phyloP scores from a whole-genome alignment of 106 monocot genomes.

The Dendrobium catenatum region DNA sequence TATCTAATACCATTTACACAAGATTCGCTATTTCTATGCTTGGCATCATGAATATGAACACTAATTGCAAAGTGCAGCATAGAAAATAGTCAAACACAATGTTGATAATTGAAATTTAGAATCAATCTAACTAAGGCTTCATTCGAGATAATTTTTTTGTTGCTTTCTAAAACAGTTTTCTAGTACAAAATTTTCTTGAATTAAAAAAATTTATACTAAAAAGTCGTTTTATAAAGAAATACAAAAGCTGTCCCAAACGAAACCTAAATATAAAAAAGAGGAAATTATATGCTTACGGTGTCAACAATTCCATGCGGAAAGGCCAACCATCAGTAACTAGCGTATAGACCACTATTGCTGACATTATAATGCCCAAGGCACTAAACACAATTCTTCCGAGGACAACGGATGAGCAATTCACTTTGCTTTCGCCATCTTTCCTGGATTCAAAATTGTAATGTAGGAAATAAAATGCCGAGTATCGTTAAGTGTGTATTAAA shows the following conservation, averaged over 20 bases:
- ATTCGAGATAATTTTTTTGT: too few species aligned
- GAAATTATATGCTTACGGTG: constrained; percentile 40
- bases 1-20: too few species aligned
- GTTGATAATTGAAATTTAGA: not conserved
- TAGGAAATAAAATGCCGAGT: too few species aligned
- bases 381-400: constrained; percentile 34
- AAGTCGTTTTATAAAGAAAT: too few species aligned
- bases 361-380: constrained; percentile 33
- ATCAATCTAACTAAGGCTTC: not conserved
- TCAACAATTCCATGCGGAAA: constrained; percentile 57
- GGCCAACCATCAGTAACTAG: constrained; percentile 51
- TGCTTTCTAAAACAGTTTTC: too few species aligned
- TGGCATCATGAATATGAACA: not conserved
- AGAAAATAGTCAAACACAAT: not conserved
- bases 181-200: too few species aligned
- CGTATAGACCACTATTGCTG: constrained; percentile 34
- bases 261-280: not conserved
- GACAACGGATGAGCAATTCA: constrained; percentile 25
- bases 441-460: constrained; percentile 11
- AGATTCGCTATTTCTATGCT: too few species aligned
- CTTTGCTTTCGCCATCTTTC: constrained; percentile 19
- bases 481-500: too few species aligned
- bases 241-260: too few species aligned
- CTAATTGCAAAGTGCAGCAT: not conserved
- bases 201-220: too few species aligned